Evolutionary conservation across 1,284 basidiomycete species (phyloP).

Genomic region (Vanrija pseudolonga): DNA sequence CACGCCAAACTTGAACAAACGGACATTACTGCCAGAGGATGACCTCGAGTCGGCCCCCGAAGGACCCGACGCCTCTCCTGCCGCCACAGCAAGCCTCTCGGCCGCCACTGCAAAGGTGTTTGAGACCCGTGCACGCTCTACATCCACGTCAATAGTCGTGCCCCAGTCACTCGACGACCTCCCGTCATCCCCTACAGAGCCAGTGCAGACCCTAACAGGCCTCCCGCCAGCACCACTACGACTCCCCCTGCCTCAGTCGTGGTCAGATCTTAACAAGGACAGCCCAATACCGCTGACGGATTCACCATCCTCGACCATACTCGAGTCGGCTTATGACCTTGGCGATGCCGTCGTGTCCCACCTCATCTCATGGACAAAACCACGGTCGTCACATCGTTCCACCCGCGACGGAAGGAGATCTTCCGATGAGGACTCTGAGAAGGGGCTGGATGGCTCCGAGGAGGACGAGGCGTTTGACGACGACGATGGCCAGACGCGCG

Average conservation of each 20-base stretch:
- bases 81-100: not conserved
- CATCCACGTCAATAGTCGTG: conserved; percentile 41
- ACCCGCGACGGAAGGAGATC: conserved; percentile 7
- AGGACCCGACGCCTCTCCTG: not conserved
- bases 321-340: conserved; percentile 32
- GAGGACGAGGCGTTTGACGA: conserved; percentile 24
- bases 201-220: conserved; percentile 11
- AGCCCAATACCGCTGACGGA: too few relatives aligned
- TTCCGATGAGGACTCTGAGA: conserved; percentile 42
- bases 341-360: conserved; percentile 29
- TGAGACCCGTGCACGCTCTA: conserved; percentile 38
- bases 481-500: conserved; percentile 1
- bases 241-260: conserved; percentile 3
- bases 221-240: conserved; percentile 4
- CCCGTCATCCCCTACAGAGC: conserved; percentile 4
- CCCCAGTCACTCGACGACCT: conserved; percentile 19
- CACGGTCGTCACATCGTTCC: not conserved
- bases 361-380: conserved; percentile 20
- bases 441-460: conserved; percentile 37
- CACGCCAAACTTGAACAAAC: conserved; percentile 28
- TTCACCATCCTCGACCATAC: not conserved
- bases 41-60: conserved; percentile 10
- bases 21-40: conserved; percentile 6
- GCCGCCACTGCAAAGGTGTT: conserved; percentile 13
- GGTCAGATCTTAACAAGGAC: too few relatives aligned